These are phyloP conservation scores for Clarkia xantiana DNA, from an alignment of 345 rosid genomes.

Conservation along the genomic window DNA sequence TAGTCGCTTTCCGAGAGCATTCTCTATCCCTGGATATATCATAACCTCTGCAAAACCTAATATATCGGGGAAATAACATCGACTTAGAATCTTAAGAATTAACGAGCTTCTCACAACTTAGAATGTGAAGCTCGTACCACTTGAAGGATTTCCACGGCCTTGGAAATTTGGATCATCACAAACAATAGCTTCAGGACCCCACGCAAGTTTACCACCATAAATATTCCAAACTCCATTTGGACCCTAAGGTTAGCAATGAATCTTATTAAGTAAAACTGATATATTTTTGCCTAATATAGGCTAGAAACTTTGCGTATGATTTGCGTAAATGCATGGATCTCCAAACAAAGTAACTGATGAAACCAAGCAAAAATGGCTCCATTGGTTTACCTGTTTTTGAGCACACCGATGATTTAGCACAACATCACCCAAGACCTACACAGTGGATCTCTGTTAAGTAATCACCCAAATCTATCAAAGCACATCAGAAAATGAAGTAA, in stretches of 20 bases:
- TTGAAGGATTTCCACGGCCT: slow-evolving; percentile 38
- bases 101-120: not conserved
- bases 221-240: slow-evolving; percentile 46
- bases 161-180: slow-evolving; percentile 43
- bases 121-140: slow-evolving; percentile 16
- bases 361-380: not conserved
- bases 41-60: too few relatives aligned
- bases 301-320: too few relatives aligned
- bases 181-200: slow-evolving; percentile 46
- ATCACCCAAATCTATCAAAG: not conserved
- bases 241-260: slow-evolving; percentile 17
- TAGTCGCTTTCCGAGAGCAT: too few relatives aligned
- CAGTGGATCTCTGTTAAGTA: not conserved
- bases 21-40: too few relatives aligned
- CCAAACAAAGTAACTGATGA: too few relatives aligned
- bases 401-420: slow-evolving; percentile 48
- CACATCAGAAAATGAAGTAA: too few relatives aligned
- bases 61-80: too few relatives aligned
- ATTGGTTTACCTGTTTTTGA: slow-evolving; percentile 24
- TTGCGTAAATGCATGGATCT: too few relatives aligned
- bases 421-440: slow-evolving; percentile 37
- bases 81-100: too few relatives aligned
- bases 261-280: slow-evolving; percentile 1
- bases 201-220: slow-evolving; percentile 34
- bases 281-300: too few relatives aligned